Base-by-base conservation (phyloP, 2,329 filamentous ascomycete species). In the Chaetomiaceae sp. region DNA sequence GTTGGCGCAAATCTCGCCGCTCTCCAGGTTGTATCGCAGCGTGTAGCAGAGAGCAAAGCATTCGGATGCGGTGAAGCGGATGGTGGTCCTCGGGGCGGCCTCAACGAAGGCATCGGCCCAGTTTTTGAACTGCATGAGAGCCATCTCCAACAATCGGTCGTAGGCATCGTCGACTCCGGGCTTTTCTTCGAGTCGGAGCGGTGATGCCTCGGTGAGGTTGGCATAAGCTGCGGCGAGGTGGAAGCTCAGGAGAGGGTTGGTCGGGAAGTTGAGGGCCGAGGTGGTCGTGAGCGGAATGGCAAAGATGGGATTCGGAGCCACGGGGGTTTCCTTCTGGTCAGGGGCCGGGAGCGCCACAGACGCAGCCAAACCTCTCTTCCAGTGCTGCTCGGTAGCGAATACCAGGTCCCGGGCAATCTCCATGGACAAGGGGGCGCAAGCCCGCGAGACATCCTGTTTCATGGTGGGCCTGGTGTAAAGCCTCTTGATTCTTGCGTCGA, bases 201-300 rank as follows among this genome's bases (percentile, higher is more conserved):
- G 73, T 1, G 75, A 78, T 0, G 58, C 47, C 4, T 71, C 62
- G 0, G 66, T 59, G 1, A 78, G 65, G 0, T 69, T 61, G 2
- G 70, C 69, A 54, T 71, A 73, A 2, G 73, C 76, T 1, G 72
- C 67, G 2, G 78, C 77, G n/a, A 84, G 69, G 64, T 85, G 81
- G 53, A 79, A 85, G 1, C 80, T 76, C 6, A 76, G 61, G 0
- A 82, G 56, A 0, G 82, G 81, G 54, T 84, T 70, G 4, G 71
- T 55, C 11, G 61, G 59, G 37, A 50, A 60, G 72, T 4, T 68
- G 71, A 61, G 77, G 75, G 54, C 79, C 2, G 29, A 31, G 23
- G 23, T 15, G 3, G 64, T 55, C 0, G 69, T 70, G 3, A 74
- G 53, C 0, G 69, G 58, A n/a, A 56, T 61, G 22, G 71, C 66